Base-by-base conservation (phyloP, 176 grass and related monocot genomes). In the Saccharum spontaneum region DNA sequence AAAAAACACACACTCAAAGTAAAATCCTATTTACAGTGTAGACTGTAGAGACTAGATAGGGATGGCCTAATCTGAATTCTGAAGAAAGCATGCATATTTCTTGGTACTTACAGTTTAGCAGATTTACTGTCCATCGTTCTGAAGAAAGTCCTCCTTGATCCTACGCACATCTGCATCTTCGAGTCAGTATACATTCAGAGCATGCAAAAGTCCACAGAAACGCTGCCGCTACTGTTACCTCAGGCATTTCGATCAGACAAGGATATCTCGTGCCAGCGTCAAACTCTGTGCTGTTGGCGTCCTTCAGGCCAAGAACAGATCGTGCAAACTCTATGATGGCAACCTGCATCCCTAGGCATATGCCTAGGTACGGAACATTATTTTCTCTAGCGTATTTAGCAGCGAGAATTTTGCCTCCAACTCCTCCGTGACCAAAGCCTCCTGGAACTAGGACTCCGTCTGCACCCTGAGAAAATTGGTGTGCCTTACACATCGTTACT, bases 321-420 rank as follows among this genome's bases (percentile, higher is more conserved):
- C 87, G 69, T 18, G 84, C 83, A 79, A 79, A 72, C 73, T 91
- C 92, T 12, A 89, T 77, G n/a, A 91, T 80, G 43, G 89, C 86
- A 16, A 91, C 71, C 72, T 94, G 89, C 89, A 94, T 94, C 33
- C 92, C 92, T 13, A 89, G 77, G 30, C 89, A 87, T 69, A 94
- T 89, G 62, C 92, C 89, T 4, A 94, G 84, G 68, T 69, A 91
- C 15, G 87, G 92, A 28, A 89, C 36, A 38, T 94, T 84, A 36
- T 91, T 89, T 87, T 89, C 92, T 52, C 92, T 76, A 23, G 90
- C 76, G 66, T 79, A 83, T 40, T 91, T 94, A 6, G 87, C 81
- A 37, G 84, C 87, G 22, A 87, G 18, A 48, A 94, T 88, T 82
- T 89, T 86, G 33, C 89, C 89, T 74, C 85, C 28, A 3, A 90